A percentile compares a stretch with the other conserved stretches of the same genome.
phyloP scores from a whole-genome alignment of 1,139 yeast species.

The Debaryomycetaceae sp. region DNA sequence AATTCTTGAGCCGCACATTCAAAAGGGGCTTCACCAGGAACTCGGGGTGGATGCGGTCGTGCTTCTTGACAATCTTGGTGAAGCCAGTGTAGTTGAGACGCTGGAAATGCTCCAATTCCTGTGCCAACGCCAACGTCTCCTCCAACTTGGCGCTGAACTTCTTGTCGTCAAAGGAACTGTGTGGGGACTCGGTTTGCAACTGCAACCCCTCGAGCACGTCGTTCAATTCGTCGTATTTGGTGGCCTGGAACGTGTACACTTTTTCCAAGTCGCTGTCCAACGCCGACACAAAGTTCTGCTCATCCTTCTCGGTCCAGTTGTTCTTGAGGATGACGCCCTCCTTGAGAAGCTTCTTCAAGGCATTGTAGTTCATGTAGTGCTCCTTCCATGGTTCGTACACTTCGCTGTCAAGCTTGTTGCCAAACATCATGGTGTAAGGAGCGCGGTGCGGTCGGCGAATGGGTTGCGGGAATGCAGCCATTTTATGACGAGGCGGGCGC shows the following conservation, averaged over 20 bases:
- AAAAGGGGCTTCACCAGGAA: slow-evolving; percentile 86
- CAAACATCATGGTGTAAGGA: slow-evolving; percentile 79
- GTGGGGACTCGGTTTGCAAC: slow-evolving; percentile 27
- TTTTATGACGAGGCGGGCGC: too few species aligned
- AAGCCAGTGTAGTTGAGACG: slow-evolving; percentile 93
- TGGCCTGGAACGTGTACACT: slow-evolving; percentile 82
- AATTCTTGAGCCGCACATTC: slow-evolving; percentile 78
- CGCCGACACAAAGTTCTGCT: slow-evolving; percentile 73
- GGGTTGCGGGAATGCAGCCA: too few species aligned
- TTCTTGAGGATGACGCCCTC: slow-evolving; percentile 61
- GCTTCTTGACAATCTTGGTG: slow-evolving; percentile 90
- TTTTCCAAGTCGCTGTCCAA: slow-evolving; percentile 84
- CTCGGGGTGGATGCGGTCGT: slow-evolving; percentile 81
- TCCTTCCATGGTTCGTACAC: slow-evolving; percentile 86
- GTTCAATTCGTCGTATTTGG: slow-evolving; percentile 67
- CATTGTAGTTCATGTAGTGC: slow-evolving; percentile 75
- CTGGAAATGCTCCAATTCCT: slow-evolving; percentile 84
- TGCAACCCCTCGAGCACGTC: slow-evolving; percentile 64
- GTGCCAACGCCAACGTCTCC: slow-evolving; percentile 66
- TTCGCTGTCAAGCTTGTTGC: slow-evolving; percentile 76
- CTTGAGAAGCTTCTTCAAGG: slow-evolving; percentile 73
- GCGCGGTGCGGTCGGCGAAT: too few species aligned
- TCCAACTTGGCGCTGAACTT: slow-evolving; percentile 66
- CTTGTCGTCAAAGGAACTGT: slow-evolving; percentile 46
- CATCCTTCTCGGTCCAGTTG: slow-evolving; percentile 78